Base-by-base conservation (phyloP, 164 flowering plant genomes). In the Liquidambar formosana region DNA sequence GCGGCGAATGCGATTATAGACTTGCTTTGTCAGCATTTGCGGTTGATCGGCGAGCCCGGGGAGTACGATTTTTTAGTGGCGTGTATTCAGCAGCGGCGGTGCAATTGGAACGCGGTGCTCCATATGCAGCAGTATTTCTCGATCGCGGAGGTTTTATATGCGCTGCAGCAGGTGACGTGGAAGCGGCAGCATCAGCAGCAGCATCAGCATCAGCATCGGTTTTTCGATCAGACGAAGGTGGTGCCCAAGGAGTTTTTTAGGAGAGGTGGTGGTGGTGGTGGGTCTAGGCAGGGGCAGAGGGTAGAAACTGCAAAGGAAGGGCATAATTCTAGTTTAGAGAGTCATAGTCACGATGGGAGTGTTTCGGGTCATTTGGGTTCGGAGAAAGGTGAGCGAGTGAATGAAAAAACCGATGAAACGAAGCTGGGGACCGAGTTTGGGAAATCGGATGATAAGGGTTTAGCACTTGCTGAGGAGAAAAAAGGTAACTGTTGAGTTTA, bases 1-100 rank as follows among this genome's bases (percentile, higher is more conserved):
- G 97, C 97, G 2, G 89, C 97, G 3, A 93, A 93, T 65, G 97
- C 96, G 16, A 93, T 93, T 0, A 89, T 93, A 1, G 97, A 93
- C 70, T 70, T 85, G 0, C 77, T 90, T 8, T 88, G 92, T 67
- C 84, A 90, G 19, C 97, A 93, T 77, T 65, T 93, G 67, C 74
- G 81, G 48, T 52, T 69, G 0, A 72, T 82, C 8, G 86, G 94
- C 0, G 93, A 89, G 26, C 86, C 86, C 0, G 89, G 93, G 13
- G 97, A 93, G 78, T 90, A 93, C 59, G 96, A 93, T 65, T 61
- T 59, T 16, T 93, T 83, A 3, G 51, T 85, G 13, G 84, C 81
- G 38, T 63, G 70, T 67, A 80, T 93, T 18, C 91, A 90, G 73
- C 94, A 90, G 80, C 73, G 97, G 83, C 74, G 97, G 66, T 84